Evolutionary conservation across 2,329 filamentous ascomycete species (phyloP), one percentile per base, ranked within the genome.

Genomic region (Aspergillus sp.): DNA sequence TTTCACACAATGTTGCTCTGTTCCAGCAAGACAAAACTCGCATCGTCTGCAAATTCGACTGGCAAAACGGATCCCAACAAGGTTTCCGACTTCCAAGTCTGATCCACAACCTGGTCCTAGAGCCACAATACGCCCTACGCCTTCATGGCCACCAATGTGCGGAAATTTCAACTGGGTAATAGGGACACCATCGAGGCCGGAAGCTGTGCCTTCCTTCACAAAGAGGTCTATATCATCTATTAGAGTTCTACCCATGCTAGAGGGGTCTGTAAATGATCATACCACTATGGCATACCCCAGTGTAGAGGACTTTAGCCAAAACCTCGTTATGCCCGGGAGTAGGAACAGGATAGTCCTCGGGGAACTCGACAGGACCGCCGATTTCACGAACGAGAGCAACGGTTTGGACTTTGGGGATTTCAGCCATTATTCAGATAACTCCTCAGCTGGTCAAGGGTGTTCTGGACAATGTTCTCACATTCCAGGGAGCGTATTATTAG

Each of bases 121-220:
- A 0, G 69, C 66, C 15, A 79, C 65, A 43, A 79, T 74, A 0
- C 72, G 73, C 1, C 76, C 77, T 15, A 79, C 71, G 1, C 77
- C 78, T 69, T 80, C 77, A 61, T 79, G 77, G 6, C 77, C 76
- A 15, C 76, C 77, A n/a, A 79, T 68, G 53, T 80, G 77, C 0
- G 77, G 77, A 0, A 78, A 65, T 21, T 55, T 79, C 60, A 79
- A 75, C 14, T 75, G 68, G 1, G 74, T 77, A 35, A 79, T 79
- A 9, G 75, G 77, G 4, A 67, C 69, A 53, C 76, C 66, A 66
- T 78, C 69, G 1, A 74, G 57, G 6, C 74, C 70, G 15, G 73
- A 68, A 15, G 74, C 75, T 12, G 73, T 74, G 31, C 75, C 75
- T 11, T 68, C 61, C 62, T 75, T 76, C 6, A 75, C 77, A 52